Percentiles rank a stretch among this genome's conserved stretches.
Evolutionary conservation across 2,329 filamentous ascomycete species (phyloP).

Genomic region (Aspergillus brunneoviolaceus): DNA sequence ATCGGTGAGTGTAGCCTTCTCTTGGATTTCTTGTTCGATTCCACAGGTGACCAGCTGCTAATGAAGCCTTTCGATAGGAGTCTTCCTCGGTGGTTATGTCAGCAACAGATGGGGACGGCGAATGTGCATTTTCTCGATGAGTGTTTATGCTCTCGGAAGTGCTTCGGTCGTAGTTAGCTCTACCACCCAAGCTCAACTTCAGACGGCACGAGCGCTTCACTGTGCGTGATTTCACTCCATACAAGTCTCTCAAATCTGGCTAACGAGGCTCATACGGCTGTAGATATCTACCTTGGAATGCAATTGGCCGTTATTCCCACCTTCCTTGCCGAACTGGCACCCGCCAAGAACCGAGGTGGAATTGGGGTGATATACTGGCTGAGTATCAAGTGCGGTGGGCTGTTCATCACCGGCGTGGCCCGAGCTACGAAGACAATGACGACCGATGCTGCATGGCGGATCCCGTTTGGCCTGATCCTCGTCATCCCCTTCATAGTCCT

Average conservation of each 20-base stretch:
- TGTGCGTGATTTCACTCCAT: not conserved
- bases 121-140: slow-evolving; percentile 1
- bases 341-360: not conserved
- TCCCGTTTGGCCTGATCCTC: slow-evolving; percentile 2
- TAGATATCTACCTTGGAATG: slow-evolving; percentile 9
- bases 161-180: slow-evolving; percentile 3
- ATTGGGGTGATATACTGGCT: slow-evolving; percentile 2
- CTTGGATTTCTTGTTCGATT: not conserved
- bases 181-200: not conserved
- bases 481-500: not conserved
- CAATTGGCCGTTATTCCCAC: not conserved
- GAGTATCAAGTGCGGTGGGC: not conserved
- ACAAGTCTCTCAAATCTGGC: not conserved
- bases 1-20: not conserved
- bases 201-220: not conserved
- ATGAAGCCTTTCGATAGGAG: not conserved
- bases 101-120: not conserved
- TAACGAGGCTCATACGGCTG: not conserved
- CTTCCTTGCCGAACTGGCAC: slow-evolving; percentile 1
- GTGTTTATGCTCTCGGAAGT: not conserved
- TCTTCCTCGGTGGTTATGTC: slow-evolving; percentile 1
- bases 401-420: not conserved
- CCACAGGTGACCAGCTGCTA: too few relatives aligned
- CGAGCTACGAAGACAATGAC: not conserved
- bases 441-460: not conserved